Base-by-base conservation (phyloP, 2,329 filamentous ascomycete genomes). In the Fusarium anthophilum region DNA sequence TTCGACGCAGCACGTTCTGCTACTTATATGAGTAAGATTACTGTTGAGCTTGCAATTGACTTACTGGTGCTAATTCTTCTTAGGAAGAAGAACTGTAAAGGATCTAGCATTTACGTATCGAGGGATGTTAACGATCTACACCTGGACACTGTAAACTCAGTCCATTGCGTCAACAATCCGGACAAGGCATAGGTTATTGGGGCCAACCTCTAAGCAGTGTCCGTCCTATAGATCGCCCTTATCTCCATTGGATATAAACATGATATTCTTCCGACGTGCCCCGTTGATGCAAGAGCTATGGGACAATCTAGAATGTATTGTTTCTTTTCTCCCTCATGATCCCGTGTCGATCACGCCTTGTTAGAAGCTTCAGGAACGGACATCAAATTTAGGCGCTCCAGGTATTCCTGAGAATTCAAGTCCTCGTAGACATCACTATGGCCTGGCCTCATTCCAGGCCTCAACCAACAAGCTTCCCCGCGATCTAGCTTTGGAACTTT, bases 31-130 rank as follows among this genome's bases (percentile, higher is more conserved):
- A 50, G 56, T 59, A 18, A 59, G 43, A 7, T 8, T 18, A 10
- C 6, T 15, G 0, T 4, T 5, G 6, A 2, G 24, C 2, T 15
- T 28, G 6, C 2, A n/a, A 5, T 9, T 38, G 4, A 30, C 1
- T 30, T 37, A 24, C 32, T n/a, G 2, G 8, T 26, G n/a, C 22
- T 0, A 15, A 48, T 24, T 11, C 0, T 12, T 0, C 2, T 0
- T 2, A 59, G 56, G 43, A 32, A 35, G 20, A 48, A 50, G 43
- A 48, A 59, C 3, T 59, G 56, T 8, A 59, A 59, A 38, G 56
- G 56, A 2, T 14, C 56, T 11, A 24, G 43, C 7, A 38, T 59
- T 28, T 59, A 50, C 9, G 12, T 30, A 15, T 9, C 56, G 10
- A 30, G 43, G 20, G 56, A 59, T 12, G 56, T n/a, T 18, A n/a